These are phyloP conservation scores for Stropharia rugosoannulata DNA, from an alignment of 768 basidiomycete species.

Conservation along the genomic window DNA sequence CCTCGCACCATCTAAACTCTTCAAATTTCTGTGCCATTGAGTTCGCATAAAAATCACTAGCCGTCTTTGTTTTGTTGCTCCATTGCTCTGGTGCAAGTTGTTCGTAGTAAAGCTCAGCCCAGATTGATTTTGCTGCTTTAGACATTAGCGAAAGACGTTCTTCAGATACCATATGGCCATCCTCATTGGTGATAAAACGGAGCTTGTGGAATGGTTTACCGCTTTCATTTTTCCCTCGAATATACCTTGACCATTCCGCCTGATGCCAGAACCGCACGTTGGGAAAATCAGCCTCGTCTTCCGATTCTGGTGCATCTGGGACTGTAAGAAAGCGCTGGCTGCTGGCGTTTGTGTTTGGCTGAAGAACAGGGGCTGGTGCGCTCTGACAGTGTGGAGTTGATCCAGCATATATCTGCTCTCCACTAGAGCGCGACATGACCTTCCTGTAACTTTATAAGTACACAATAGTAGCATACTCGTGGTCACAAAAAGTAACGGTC, in stretches of 20 bases:
- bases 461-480: not conserved
- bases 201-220: too few relatives aligned
- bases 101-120: conserved; percentile 1
- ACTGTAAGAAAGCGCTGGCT: not conserved
- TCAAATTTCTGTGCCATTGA: conserved; percentile 9
- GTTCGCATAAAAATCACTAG: conserved; percentile 3
- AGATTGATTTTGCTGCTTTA: not conserved
- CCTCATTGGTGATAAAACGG: too few relatives aligned
- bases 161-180: not conserved
- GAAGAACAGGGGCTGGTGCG: too few relatives aligned
- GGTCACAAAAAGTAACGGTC: too few relatives aligned
- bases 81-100: conserved; percentile 2
- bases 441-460: not conserved
- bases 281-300: too few relatives aligned
- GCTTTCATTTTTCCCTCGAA: too few relatives aligned
- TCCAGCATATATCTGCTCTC: not conserved
- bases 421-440: not conserved
- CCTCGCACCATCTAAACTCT: conserved; percentile 11
- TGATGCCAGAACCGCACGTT: too few relatives aligned
- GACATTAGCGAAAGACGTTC: not conserved
- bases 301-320: too few relatives aligned
- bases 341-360: not conserved
- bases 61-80: not conserved
- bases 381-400: too few relatives aligned
- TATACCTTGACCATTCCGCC: too few relatives aligned